phyloP scores from a whole-genome alignment of 176 grass and related monocot species.

The Musa schizocarpa region DNA sequence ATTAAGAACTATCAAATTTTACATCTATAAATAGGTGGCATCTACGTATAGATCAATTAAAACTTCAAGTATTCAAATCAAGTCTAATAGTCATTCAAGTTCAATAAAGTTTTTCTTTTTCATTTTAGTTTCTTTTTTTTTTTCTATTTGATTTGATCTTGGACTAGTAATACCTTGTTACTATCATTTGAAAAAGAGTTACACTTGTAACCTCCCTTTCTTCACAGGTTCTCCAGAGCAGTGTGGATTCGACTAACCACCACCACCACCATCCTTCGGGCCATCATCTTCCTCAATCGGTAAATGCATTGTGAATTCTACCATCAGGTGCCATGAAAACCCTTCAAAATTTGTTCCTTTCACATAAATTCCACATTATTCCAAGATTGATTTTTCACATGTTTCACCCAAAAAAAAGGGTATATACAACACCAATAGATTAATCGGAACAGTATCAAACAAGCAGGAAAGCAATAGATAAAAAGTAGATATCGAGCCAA shows the following conservation, averaged over 20 bases:
- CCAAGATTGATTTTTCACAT: background rate
- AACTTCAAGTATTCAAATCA: too few species aligned
- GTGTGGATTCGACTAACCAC: conserved; percentile 12
- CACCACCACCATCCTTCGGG: background rate
- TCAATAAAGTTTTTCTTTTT: too few species aligned
- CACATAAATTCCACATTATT: background rate
- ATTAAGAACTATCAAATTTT: too few species aligned
- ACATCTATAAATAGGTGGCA: too few species aligned
- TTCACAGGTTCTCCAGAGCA: conserved; percentile 21
- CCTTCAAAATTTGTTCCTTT: background rate
- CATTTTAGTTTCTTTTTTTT: too few species aligned
- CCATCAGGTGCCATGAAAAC: background rate
- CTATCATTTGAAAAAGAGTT: too few species aligned
- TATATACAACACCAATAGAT: background rate
- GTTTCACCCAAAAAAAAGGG: background rate
- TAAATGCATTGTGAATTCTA: conserved; percentile 26
- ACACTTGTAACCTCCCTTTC: too few species aligned
- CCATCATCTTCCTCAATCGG: conserved; percentile 21
- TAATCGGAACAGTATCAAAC: background rate
- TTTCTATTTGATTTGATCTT: too few species aligned
- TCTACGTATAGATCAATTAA: too few species aligned
- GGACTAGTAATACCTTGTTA: too few species aligned
- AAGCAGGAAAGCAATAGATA: too few species aligned
- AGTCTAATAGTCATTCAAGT: too few species aligned
- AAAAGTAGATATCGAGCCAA: background rate